A percentile compares a stretch with the other conserved stretches of the same genome.
These are phyloP conservation scores for Kingdonia uniflora DNA, from an alignment of 164 flowering plant species.

Conservation along the genomic window DNA sequence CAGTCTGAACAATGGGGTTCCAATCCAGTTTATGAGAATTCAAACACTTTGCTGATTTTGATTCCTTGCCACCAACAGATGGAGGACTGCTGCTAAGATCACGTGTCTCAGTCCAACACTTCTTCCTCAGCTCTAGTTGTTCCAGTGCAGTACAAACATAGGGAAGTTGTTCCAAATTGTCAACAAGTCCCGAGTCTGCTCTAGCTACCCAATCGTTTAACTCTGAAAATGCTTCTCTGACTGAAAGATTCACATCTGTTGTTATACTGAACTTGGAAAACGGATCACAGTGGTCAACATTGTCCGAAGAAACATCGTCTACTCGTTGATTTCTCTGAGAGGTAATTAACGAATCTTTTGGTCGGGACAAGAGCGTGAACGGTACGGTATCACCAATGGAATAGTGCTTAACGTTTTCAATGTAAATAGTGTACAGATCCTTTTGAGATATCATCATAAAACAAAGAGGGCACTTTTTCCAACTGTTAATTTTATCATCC, in stretches of 20 bases:
- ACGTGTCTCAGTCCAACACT: slow-evolving; percentile 51
- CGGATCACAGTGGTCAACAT: slow-evolving; percentile 25
- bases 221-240: slow-evolving; percentile 65
- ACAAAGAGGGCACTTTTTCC: slow-evolving; percentile 91
- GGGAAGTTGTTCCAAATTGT: slow-evolving; percentile 82
- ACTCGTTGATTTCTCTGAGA: slow-evolving; percentile 28
- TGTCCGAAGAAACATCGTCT: background rate
- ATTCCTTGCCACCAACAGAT: slow-evolving; percentile 9
- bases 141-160: slow-evolving; percentile 90
- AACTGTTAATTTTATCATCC: slow-evolving; percentile 55
- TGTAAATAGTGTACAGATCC: slow-evolving; percentile 71
- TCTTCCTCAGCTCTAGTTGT: slow-evolving; percentile 66
- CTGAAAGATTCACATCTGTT: slow-evolving; percentile 72
- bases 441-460: slow-evolving; percentile 72
- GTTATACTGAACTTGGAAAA: slow-evolving; percentile 80
- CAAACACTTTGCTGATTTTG: slow-evolving; percentile 5
- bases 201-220: slow-evolving; percentile 76
- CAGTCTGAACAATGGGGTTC: slow-evolving; percentile 13
- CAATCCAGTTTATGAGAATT: slow-evolving; percentile 17
- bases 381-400: slow-evolving; percentile 54
- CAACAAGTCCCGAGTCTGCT: slow-evolving; percentile 90
- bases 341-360: slow-evolving; percentile 54
- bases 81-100: slow-evolving; percentile 15
- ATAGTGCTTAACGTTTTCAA: slow-evolving; percentile 61
- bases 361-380: slow-evolving; percentile 68